Base-by-base conservation (phyloP, 1,284 basidiomycete species). In the Trametes versicolor region DNA sequence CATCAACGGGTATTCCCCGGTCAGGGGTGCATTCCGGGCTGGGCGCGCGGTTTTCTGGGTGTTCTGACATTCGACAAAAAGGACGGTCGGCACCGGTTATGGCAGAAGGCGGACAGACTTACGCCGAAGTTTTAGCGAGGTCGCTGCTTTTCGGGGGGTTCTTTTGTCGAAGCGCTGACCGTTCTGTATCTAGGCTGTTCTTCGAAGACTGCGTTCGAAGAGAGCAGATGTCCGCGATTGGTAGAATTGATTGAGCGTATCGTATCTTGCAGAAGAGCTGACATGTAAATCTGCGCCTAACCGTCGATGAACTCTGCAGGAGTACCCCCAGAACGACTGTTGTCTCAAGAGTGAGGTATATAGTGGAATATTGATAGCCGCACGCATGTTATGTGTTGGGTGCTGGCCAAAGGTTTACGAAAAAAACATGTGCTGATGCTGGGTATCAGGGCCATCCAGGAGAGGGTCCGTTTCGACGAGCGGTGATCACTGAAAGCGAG, bases 161-260 rank as follows among this genome's bases (percentile, higher is more conserved):
- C 49, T 32, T 48, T 23, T n/a, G 23, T 8, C 23, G 45, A 27
- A 23, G 45, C 25, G 17, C 43, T 2, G 19, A 19, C 17, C 12
- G 12, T 2, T 45, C 43, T 21, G 43, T 45, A n/a, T 21, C 43
- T 2, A 45, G 21, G 43, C 43, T 19, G 43, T n/a, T 17, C 17
- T 23, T 3, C 3, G 43, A 48, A 34, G 52, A 3, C 23, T 2
- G 15, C 25, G 21, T 9, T 32, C 49, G 25, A 43, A 21, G 25
- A 56, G 54, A 8, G 25, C 43, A 45, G 55, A 57, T 57, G 17
- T 21, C 55, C n/a, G 32, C 43, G 55, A 57, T 48, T 48, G 32
- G 45, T 17, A 57, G 55, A 48, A 34, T 8, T 34, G 7, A 25
- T n/a, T 19, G 43, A 45, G 45, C 9, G 25, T 27, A 48, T 8